Base-by-base conservation (phyloP, 495 filamentous ascomycete genomes). In the Aspergillus sclerotioniger region DNA sequence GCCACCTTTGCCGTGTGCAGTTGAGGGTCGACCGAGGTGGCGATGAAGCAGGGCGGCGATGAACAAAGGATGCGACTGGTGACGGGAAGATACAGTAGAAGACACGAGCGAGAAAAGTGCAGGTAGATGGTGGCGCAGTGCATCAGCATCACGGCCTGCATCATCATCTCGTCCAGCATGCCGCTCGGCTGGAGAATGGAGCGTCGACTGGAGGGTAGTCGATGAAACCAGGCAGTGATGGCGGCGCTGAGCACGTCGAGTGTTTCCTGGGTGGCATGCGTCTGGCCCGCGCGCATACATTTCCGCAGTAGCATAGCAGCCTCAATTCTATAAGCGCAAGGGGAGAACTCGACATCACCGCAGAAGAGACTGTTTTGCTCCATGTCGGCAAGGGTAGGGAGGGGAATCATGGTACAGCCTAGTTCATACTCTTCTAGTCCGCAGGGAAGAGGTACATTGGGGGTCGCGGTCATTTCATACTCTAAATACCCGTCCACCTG, bases 81-180 rank as follows among this genome's bases (percentile, higher is more conserved):
- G 20, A 50, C 35, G 9, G 55, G 55, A 8, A 57, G 46, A 32
- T 41, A 57, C 2, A 10, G 9, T 10, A 57, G 55, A 5, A 57
- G 33, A 9, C 28, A 57, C 10, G 55, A 57, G 15, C 31, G 47
- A 6, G 55, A 33, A 31, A 51, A 57, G 39, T 57, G 46, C 3
- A 57, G 47, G 32, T 57, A 57, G 16, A 57, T 51, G 33, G 55
- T 33, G 1, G 55, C 55, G 46, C 55, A 57, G 25, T 57, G 55
- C 55, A 57, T 57, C 16, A 57, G 10, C 55, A 51, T 57, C 17
- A 43, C 15, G 0, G 55, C 46, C 31, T 57, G 46, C 16, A 57
- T 49, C 7, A 51, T 35, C 39, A 57, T 41, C 29, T 57, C 17
- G 28, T 57, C 55, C 13, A 51, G 3, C 19, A 35, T 33, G 21